These are phyloP conservation scores for Apiospora arundinis DNA, from an alignment of 2,329 filamentous ascomycete genomes.

Conservation along the genomic window DNA sequence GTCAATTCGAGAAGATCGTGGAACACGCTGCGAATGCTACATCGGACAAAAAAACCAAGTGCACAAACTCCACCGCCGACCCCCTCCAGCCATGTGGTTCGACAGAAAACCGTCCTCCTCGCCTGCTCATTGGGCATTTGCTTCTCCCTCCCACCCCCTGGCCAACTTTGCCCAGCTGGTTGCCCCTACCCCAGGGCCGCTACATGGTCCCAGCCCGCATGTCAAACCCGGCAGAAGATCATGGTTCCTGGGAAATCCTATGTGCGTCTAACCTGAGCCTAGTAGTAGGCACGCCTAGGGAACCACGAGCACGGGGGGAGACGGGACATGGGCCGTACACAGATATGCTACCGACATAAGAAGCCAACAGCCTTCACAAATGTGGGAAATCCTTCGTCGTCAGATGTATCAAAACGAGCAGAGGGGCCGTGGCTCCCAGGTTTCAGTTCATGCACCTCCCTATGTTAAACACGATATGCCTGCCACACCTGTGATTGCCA, in stretches of 20 bases:
- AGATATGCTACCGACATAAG: background rate
- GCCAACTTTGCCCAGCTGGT: background rate
- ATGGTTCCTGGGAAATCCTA: conserved; percentile 16
- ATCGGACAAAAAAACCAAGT: background rate
- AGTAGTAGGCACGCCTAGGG: no score
- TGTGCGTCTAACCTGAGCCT: no score
- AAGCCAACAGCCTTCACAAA: background rate
- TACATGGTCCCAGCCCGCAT: background rate
- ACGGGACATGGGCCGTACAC: background rate
- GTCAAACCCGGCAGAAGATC: conserved; percentile 10
- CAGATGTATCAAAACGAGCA: conserved; percentile 9
- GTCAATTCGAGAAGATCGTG: conserved; percentile 19
- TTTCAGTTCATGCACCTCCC: conserved; percentile 12
- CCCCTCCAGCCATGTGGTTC: conserved; percentile 14
- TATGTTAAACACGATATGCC: conserved; percentile 1
- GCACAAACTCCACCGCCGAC: background rate
- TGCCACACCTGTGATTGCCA: background rate
- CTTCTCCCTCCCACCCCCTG: background rate
- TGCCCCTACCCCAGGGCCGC: conserved; percentile 9
- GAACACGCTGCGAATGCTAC: background rate
- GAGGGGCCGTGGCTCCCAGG: conserved; percentile 15
- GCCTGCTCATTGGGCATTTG: background rate
- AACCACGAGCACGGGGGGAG: background rate
- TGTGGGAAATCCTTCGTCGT: background rate
- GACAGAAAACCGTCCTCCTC: background rate